These are phyloP conservation scores for Carpinus viminea DNA, from an alignment of 306 rosid species.

Conservation along the genomic window DNA sequence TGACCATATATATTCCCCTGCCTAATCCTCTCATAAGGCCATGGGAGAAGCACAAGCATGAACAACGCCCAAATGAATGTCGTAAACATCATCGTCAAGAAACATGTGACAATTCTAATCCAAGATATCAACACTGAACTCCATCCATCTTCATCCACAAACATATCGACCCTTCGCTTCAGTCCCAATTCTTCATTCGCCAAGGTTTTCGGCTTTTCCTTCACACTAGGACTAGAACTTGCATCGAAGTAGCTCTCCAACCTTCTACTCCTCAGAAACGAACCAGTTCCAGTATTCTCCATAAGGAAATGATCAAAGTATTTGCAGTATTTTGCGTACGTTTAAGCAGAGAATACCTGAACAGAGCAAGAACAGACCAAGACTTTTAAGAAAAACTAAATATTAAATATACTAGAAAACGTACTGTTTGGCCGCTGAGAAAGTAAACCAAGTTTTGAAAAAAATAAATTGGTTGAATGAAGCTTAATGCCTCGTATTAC, in stretches of 20 bases:
- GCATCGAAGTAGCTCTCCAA: constrained; percentile 49
- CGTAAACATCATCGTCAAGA: constrained; percentile 53
- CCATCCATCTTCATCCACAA: constrained; percentile 50
- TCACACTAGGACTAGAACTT: constrained; percentile 42
- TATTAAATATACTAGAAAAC: not conserved
- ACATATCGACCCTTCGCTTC: constrained; percentile 18
- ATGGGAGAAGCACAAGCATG: constrained; percentile 59
- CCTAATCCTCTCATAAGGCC: constrained; percentile 58
- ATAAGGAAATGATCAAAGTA: not conserved
- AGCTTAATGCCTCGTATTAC: not conserved
- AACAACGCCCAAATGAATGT: constrained; percentile 59
- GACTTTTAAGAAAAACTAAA: not conserved
- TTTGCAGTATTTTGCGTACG: not conserved
- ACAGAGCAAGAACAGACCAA: constrained; percentile 23
- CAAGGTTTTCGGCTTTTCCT: constrained; percentile 27
- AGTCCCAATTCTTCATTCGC: constrained; percentile 32
- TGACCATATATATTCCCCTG: constrained; percentile 73
- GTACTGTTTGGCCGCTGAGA: constrained; percentile 22
- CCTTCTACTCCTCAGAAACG: constrained; percentile 50
- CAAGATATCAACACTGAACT: constrained; percentile 41
- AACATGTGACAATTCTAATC: constrained; percentile 53
- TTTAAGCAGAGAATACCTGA: constrained; percentile 6
- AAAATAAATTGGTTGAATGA: not conserved
- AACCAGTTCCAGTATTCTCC: constrained; percentile 34
- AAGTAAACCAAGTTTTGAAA: constrained; percentile 1